Conservation (phyloP, 2,329 filamentous ascomycete species). For the Epichloe gansuensis region DNA sequence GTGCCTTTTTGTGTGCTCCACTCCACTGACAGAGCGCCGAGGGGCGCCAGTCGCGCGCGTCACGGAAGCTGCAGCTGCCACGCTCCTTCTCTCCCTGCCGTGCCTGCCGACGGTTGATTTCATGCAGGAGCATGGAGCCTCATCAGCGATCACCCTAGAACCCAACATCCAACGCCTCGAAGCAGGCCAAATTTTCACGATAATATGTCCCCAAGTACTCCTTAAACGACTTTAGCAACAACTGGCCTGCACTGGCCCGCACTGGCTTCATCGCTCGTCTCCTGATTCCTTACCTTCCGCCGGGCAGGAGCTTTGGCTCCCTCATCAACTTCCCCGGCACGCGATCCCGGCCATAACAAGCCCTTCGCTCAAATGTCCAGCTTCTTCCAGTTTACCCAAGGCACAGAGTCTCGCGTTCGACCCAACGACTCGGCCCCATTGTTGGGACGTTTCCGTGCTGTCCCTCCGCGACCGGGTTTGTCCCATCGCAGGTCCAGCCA, state of each 20-base stretch:
- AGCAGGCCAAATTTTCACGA: background rate
- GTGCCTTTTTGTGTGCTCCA: background rate
- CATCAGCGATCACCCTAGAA: background rate
- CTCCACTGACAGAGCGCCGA: too few relatives aligned
- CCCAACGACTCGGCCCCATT: conserved; percentile 46
- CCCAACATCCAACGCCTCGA: background rate
- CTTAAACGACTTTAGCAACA: background rate
- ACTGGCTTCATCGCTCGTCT: background rate
- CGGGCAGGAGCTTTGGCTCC: background rate
- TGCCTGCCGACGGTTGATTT: background rate
- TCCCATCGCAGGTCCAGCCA: conserved; percentile 20
- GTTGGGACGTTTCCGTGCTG: conserved; percentile 53
- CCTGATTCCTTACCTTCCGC: background rate
- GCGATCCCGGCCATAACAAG: background rate
- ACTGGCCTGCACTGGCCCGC: background rate
- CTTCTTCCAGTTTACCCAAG: conserved; percentile 57
- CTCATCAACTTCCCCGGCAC: conserved; percentile 1
- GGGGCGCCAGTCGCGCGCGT: background rate
- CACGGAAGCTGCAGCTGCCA: background rate
- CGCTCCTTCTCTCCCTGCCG: background rate
- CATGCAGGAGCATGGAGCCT: background rate
- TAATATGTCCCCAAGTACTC: background rate
- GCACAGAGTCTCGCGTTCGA: conserved; percentile 44
- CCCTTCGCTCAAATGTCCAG: conserved; percentile 36
- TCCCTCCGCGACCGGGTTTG: conserved; percentile 32